phyloP scores from a whole-genome alignment of 768 basidiomycete genomes.

The Cyclocybe cylindracea region DNA sequence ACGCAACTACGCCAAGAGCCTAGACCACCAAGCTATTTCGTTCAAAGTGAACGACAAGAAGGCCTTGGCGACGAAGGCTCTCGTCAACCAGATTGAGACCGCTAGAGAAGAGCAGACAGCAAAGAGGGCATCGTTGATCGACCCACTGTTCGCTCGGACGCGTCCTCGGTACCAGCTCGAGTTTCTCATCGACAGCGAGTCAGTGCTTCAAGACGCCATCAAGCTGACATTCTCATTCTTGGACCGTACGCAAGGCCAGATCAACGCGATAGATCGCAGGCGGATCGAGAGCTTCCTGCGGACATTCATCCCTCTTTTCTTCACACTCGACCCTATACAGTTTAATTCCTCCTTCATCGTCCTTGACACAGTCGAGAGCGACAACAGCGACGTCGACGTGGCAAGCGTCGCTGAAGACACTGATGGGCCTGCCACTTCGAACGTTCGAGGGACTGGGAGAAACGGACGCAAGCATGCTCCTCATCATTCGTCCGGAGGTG shows the following conservation, averaged over 20 bases:
- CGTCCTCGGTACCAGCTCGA: constrained; percentile 78
- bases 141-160: constrained; percentile 59
- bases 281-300: constrained; percentile 84
- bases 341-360: constrained; percentile 73
- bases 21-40: constrained; percentile 90
- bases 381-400: constrained; percentile 54
- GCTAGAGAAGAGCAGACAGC: constrained; percentile 82
- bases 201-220: constrained; percentile 81
- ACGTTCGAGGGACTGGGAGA: constrained; percentile 26
- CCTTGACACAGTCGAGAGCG: constrained; percentile 57
- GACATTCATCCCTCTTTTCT: constrained; percentile 73
- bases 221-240: constrained; percentile 90
- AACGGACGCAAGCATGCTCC: constrained; percentile 29
- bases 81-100: constrained; percentile 84
- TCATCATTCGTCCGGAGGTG: constrained; percentile 41
- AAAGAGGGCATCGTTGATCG: constrained; percentile 63
- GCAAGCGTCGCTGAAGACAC: constrained; percentile 35
- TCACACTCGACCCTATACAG: constrained; percentile 68
- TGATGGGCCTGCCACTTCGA: constrained; percentile 38
- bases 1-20: constrained; percentile 88
- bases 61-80: constrained; percentile 68
- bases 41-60: constrained; percentile 94
- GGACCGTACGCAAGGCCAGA: constrained; percentile 82
- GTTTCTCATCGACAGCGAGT: constrained; percentile 71
- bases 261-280: constrained; percentile 70